Evolutionary conservation across 2,329 filamentous ascomycete genomes (phyloP), one percentile per base, ranked within the genome.

Genomic region (Clonostachys sp.): DNA sequence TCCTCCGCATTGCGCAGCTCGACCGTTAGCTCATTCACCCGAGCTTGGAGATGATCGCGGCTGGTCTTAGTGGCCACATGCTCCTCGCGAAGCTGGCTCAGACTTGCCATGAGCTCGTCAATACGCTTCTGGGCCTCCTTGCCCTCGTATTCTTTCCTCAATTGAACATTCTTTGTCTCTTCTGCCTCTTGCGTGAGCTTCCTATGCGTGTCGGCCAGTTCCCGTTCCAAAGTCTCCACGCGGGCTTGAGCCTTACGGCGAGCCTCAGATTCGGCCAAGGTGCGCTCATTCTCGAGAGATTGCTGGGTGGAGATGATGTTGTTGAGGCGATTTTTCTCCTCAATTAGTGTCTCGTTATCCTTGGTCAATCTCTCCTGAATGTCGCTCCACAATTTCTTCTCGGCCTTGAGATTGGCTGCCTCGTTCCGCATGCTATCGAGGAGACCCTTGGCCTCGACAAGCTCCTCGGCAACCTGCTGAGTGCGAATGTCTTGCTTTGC

Each of bases 341-440:
- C 89, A 40, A 87, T 78, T 12, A 97, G 73, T 17, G 73, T 82
- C 60, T 96, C 90, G 53, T 94, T 96, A 60, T 97, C 91, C 57
- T 94, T 89, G 52, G 82, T 87, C 41, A 97, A 75, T 45, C 95
- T 84, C 53, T 88, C 86, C 62, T 97, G 91, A 34, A 96, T 95
- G 48, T 87, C 89, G 71, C 94, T 95, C 87, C 89, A 96, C 10
- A 99, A 76, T 36, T 90, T 87, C 70, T 96, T 96, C 66, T 97
- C 92, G 0, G 92, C 91, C 65, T 95, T 96, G 34, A 96, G 79
- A 60, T 97, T 96, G 14, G 91, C 86, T 46, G 86, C 90, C 63
- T 99, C 94, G 54, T 90, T 91, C 45, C 91, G 87, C 66, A 96
- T 80, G 59, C 90, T 91, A 60, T 99, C 92, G 5, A 88, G 75